A percentile compares a stretch with the other conserved stretches of the same genome.
phyloP scores from a whole-genome alignment of 2,329 filamentous ascomycete genomes.

The Drechslera avenae region DNA sequence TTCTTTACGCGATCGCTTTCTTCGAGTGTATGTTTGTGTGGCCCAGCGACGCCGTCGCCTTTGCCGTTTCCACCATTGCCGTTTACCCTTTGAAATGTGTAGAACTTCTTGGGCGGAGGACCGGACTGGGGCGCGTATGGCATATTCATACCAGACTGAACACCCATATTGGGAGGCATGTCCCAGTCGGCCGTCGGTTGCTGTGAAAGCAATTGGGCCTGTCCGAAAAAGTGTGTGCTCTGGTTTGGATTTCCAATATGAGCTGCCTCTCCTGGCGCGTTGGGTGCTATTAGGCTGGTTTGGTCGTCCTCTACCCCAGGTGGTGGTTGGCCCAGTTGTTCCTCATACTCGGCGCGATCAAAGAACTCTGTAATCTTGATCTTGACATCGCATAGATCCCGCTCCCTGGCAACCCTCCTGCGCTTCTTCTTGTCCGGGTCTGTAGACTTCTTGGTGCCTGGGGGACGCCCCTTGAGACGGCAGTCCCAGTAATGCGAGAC shows the following conservation, averaged over 20 bases:
- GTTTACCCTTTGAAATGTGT: constrained; percentile 78
- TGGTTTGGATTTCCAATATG: constrained; percentile 14
- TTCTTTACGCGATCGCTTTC: constrained; percentile 82
- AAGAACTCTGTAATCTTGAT: constrained; percentile 85
- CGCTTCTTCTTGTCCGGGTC: constrained; percentile 83
- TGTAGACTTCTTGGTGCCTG: constrained; percentile 78
- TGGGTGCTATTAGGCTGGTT: constrained; percentile 10
- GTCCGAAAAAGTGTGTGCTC: constrained; percentile 30
- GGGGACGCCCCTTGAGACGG: constrained; percentile 76
- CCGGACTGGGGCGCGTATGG: constrained; percentile 16
- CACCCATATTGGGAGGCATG: constrained; percentile 24
- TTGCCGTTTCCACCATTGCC: constrained; percentile 76
- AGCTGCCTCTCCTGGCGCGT: constrained; percentile 5
- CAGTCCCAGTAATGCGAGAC: constrained; percentile 87
- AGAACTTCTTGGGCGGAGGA: constrained; percentile 48
- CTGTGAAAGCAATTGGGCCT: constrained; percentile 19
- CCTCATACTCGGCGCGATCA: constrained; percentile 54
- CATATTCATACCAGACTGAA: constrained; percentile 23
- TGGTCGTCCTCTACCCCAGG: constrained; percentile 22
- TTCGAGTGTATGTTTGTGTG: constrained; percentile 74
- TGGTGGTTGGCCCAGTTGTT: constrained; percentile 40
- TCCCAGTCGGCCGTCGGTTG: constrained; percentile 31
- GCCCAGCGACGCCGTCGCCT: constrained; percentile 69
- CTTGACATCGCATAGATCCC: constrained; percentile 84
- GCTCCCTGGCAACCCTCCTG: constrained; percentile 74